phyloP scores from a whole-genome alignment of 2,329 filamentous ascomycete species.

The Aspergillus puulaauensis region DNA sequence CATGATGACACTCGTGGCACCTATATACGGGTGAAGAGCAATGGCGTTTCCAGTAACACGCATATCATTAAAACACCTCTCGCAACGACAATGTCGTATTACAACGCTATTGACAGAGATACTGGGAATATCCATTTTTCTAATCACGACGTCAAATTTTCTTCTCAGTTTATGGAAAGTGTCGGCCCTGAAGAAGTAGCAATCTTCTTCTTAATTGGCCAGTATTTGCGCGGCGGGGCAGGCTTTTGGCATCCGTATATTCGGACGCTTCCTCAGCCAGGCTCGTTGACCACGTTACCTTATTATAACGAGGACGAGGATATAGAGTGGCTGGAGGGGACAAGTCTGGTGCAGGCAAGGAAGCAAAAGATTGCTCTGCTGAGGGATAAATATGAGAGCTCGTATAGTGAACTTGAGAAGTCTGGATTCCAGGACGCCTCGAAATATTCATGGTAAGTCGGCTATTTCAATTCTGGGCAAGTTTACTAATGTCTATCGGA shows the following conservation, averaged over 20 bases:
- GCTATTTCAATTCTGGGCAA: background rate
- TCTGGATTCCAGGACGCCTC: constrained; percentile 30
- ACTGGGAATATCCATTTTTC: constrained; percentile 21
- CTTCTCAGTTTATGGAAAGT: constrained; percentile 49
- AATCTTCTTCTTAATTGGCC: constrained; percentile 68
- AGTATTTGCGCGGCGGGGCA: constrained; percentile 58
- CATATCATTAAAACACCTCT: constrained; percentile 37
- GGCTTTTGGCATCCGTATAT: constrained; percentile 73
- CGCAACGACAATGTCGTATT: constrained; percentile 37
- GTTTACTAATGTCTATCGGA: background rate
- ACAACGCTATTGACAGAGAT: constrained; percentile 32
- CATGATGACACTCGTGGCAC: constrained; percentile 35
- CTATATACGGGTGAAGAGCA: constrained; percentile 34
- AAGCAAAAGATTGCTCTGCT: constrained; percentile 35
- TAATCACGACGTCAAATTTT: constrained; percentile 45
- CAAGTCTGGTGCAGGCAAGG: constrained; percentile 34
- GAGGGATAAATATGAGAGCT: constrained; percentile 39
- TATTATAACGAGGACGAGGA: constrained; percentile 63
- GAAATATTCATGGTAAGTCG: constrained; percentile 39
- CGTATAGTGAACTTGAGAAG: constrained; percentile 30
- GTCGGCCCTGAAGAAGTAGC: constrained; percentile 61
- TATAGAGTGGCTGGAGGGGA: constrained; percentile 47
- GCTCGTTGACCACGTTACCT: constrained; percentile 60
- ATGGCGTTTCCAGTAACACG: constrained; percentile 29
- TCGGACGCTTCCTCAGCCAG: constrained; percentile 62